Conservation (phyloP, 1,284 basidiomycete species). For the Waitea zeae region DNA sequence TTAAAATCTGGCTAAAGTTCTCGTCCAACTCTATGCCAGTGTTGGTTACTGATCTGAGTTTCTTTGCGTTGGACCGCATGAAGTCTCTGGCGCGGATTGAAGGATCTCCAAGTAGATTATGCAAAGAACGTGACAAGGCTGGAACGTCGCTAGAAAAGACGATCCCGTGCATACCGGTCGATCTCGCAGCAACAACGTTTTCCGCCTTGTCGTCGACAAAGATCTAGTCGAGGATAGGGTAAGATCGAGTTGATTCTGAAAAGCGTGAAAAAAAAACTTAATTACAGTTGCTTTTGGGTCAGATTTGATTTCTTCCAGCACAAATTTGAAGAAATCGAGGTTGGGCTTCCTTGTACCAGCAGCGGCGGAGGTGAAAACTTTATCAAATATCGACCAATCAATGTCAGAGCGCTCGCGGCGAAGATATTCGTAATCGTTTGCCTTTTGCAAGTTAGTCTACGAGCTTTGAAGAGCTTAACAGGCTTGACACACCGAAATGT, state of each 20-base stretch:
- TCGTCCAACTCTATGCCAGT: conserved; percentile 25
- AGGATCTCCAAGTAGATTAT: conserved; percentile 29
- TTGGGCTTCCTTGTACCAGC: conserved; percentile 37
- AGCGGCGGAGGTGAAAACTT: conserved; percentile 29
- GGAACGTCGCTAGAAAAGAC: conserved; percentile 26
- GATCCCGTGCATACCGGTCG: conserved; percentile 34
- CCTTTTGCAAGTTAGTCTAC: no score
- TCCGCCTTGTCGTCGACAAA: conserved; percentile 46
- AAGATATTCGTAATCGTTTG: no score
- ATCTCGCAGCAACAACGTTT: conserved; percentile 36
- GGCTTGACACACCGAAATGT: conserved; percentile 39
- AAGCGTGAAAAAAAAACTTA: no score
- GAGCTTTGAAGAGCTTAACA: no score
- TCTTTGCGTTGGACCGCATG: conserved; percentile 21
- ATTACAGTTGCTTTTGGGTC: conserved; percentile 24
- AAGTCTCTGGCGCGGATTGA: conserved; percentile 21
- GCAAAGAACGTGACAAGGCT: conserved; percentile 23
- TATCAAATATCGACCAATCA: conserved; percentile 36
- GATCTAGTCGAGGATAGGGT: no score
- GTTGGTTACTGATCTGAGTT: conserved; percentile 26
- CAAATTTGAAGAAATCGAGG: conserved; percentile 32
- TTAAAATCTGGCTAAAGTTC: conserved; percentile 38
- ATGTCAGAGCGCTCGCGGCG: conserved; percentile 19
- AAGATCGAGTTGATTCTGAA: no score
- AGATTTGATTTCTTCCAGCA: conserved; percentile 21